These are phyloP conservation scores for Trichothecium roseum DNA, from an alignment of 2,329 filamentous ascomycete species.

Conservation along the genomic window DNA sequence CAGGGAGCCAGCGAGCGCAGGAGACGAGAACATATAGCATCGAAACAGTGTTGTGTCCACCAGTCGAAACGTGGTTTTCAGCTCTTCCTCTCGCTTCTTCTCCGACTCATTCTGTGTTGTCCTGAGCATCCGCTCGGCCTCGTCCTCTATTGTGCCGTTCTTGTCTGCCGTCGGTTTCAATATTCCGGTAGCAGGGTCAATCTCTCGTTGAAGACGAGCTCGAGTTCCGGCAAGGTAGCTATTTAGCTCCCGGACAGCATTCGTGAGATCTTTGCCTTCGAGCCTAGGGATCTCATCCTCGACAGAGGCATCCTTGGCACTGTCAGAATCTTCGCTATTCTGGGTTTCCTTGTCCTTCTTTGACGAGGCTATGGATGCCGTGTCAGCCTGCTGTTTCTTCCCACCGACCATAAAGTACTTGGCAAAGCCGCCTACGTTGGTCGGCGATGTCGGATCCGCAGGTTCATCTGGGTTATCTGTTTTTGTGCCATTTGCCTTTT, in stretches of 20 bases:
- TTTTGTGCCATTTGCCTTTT: not conserved
- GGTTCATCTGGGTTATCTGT: slow-evolving; percentile 15
- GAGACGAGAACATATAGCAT: slow-evolving; percentile 86
- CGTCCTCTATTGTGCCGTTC: slow-evolving; percentile 34
- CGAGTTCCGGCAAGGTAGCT: slow-evolving; percentile 84
- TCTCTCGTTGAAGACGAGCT: slow-evolving; percentile 48
- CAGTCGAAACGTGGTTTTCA: slow-evolving; percentile 67
- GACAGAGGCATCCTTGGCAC: slow-evolving; percentile 31
- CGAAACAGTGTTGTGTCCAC: slow-evolving; percentile 94
- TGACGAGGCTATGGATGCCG: slow-evolving; percentile 49
- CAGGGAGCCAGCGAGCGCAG: slow-evolving; percentile 73
- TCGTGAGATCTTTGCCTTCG: slow-evolving; percentile 74
- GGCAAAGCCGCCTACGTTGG: slow-evolving; percentile 36
- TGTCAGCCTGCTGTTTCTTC: slow-evolving; percentile 39
- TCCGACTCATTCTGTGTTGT: slow-evolving; percentile 36
- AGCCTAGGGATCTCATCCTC: slow-evolving; percentile 27
- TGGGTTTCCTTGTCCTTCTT: slow-evolving; percentile 33
- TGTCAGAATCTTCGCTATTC: slow-evolving; percentile 44
- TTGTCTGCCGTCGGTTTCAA: slow-evolving; percentile 40
- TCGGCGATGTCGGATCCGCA: slow-evolving; percentile 22
- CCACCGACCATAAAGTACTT: slow-evolving; percentile 39
- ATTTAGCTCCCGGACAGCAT: slow-evolving; percentile 73
- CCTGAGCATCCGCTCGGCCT: slow-evolving; percentile 45
- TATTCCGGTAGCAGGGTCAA: slow-evolving; percentile 52
- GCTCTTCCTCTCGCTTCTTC: slow-evolving; percentile 56